A percentile compares a stretch with the other conserved stretches of the same genome.
Evolutionary conservation across 306 rosid genomes (phyloP).

Genomic region (Gleditsia sinensis): DNA sequence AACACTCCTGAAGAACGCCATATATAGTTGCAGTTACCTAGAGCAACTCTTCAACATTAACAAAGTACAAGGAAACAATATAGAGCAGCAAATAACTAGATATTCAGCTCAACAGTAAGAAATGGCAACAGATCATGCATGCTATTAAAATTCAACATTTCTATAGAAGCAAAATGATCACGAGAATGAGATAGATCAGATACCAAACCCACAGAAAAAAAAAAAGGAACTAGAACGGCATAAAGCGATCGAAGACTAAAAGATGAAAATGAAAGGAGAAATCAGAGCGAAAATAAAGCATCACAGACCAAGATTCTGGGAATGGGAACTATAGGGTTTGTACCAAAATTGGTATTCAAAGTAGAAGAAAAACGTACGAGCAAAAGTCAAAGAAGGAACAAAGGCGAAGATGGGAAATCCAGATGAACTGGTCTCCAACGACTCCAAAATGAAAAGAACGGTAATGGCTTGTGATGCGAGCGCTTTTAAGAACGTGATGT

Average conservation of each 20-base stretch:
- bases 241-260: not conserved
- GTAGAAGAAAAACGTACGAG: not conserved
- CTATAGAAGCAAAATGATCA: not conserved
- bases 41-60: conserved; percentile 4
- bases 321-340: not conserved
- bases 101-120: conserved; percentile 1
- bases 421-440: too few relatives aligned
- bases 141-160: not conserved
- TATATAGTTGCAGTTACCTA: conserved; percentile 25
- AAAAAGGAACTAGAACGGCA: not conserved
- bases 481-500: not conserved
- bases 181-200: not conserved
- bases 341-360: not conserved
- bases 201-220: not conserved
- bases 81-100: not conserved
- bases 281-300: not conserved
- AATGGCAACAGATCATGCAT: not conserved
- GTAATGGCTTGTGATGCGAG: not conserved
- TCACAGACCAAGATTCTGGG: not conserved
- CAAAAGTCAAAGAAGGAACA: not conserved
- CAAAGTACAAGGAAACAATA: not conserved
- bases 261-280: not conserved
- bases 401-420: not conserved
- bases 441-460: not conserved
- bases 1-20: conserved; percentile 71